Percentiles rank a stretch among this genome's conserved stretches.
phyloP scores from a whole-genome alignment of 164 flowering plant species.

The Aristolochia contorta region DNA sequence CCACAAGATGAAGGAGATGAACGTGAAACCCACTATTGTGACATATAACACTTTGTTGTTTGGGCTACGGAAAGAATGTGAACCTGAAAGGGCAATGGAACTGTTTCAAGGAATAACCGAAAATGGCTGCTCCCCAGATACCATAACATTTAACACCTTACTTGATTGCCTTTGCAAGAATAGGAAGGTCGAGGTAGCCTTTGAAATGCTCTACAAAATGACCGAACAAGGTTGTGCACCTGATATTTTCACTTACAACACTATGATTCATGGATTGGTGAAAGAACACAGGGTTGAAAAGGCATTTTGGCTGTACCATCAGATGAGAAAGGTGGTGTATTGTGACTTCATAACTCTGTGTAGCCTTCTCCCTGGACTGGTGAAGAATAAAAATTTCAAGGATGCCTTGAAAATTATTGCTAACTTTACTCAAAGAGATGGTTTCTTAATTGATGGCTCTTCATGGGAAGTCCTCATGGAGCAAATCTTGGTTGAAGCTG shows the following conservation, averaged over 20 bases:
- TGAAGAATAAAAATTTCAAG: slow-evolving; percentile 41
- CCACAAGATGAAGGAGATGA: slow-evolving; percentile 51
- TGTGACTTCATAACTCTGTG: slow-evolving; percentile 72
- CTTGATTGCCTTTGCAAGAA: slow-evolving; percentile 37
- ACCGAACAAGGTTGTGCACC: slow-evolving; percentile 40
- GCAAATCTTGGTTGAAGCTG: slow-evolving; percentile 48
- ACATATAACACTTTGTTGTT: slow-evolving; percentile 79
- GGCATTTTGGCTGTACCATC: slow-evolving; percentile 80
- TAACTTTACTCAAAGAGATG: slow-evolving; percentile 24
- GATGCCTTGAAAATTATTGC: slow-evolving; percentile 48
- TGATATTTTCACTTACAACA: slow-evolving; percentile 78
- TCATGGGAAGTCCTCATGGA: slow-evolving; percentile 65
- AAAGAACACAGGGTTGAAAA: slow-evolving; percentile 40
- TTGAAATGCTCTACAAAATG: slow-evolving; percentile 54
- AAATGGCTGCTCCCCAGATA: slow-evolving; percentile 21
- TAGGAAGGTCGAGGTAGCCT: slow-evolving; percentile 51
- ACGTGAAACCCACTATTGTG: slow-evolving; percentile 67
- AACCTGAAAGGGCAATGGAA: slow-evolving; percentile 38
- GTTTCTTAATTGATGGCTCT: slow-evolving; percentile 13
- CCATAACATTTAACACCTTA: slow-evolving; percentile 26
- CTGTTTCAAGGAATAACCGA: slow-evolving; percentile 31
- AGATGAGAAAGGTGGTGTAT: slow-evolving; percentile 55
- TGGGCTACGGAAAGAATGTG: slow-evolving; percentile 70
- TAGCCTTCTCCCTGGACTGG: slow-evolving; percentile 63
- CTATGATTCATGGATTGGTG: slow-evolving; percentile 58